Evolutionary conservation across 495 filamentous ascomycete genomes (phyloP).

Genomic region (Neurospora sp.): DNA sequence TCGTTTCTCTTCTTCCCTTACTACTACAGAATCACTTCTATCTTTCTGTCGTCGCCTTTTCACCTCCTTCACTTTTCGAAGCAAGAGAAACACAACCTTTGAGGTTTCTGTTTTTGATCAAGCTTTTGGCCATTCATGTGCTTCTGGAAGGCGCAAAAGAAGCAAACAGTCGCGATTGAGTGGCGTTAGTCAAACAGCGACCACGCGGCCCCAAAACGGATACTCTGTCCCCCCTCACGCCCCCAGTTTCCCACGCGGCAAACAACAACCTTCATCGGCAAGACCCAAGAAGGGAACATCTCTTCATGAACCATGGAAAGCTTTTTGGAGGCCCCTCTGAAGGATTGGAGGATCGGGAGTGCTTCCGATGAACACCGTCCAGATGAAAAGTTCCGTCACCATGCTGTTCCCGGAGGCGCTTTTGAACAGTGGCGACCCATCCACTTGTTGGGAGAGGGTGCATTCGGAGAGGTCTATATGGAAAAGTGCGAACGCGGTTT

Average conservation of each 20-base stretch:
- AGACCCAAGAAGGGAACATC: neutral
- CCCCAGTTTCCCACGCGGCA: neutral
- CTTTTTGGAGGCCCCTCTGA: neutral
- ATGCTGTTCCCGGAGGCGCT: neutral
- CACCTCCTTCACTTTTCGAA: neutral
- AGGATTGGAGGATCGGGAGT: neutral
- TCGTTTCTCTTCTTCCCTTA: neutral
- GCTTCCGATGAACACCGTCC: neutral
- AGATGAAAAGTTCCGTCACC: neutral
- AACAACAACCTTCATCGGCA: neutral
- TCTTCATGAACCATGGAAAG: neutral
- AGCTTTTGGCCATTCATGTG: neutral
- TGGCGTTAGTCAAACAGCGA: neutral
- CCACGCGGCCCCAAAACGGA: neutral
- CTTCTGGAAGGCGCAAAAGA: neutral
- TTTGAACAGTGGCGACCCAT: neutral
- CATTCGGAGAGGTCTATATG: neutral
- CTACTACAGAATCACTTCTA: neutral
- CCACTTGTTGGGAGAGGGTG: neutral
- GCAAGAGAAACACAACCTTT: neutral
- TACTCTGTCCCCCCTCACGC: neutral
- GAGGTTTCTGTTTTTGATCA: neutral
- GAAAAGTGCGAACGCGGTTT: neutral
- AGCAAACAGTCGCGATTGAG: neutral
- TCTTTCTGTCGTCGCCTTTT: neutral